Evolutionary conservation across 1,139 yeast species (phyloP).

Genomic region (Protomyces gravidus): DNA sequence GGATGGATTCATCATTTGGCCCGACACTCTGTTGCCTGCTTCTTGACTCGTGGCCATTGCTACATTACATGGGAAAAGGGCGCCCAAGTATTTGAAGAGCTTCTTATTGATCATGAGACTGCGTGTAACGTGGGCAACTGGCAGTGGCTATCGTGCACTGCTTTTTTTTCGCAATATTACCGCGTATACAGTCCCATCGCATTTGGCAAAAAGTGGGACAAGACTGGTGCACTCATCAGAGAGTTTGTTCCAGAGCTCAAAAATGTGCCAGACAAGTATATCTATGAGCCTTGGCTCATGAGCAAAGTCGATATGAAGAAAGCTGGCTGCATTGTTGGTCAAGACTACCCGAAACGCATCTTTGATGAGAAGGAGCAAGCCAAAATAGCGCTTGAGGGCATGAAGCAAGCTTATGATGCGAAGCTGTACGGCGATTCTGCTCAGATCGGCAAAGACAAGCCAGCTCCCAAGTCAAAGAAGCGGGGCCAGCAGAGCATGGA

Average conservation of each 20-base stretch:
- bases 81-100: slow-evolving; percentile 28
- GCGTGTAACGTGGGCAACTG: slow-evolving; percentile 28
- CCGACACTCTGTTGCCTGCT: slow-evolving; percentile 27
- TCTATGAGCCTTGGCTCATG: slow-evolving; percentile 27
- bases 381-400: slow-evolving; percentile 14
- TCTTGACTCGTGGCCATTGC: slow-evolving; percentile 28
- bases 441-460: background rate
- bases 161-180: slow-evolving; percentile 25
- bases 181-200: slow-evolving; percentile 27
- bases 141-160: slow-evolving; percentile 27
- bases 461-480: background rate
- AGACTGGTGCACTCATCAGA: slow-evolving; percentile 20
- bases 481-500: slow-evolving; percentile 20
- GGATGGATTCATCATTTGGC: slow-evolving; percentile 29
- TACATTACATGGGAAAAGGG: slow-evolving; percentile 27
- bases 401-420: slow-evolving; percentile 22
- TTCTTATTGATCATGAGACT: slow-evolving; percentile 25
- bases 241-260: slow-evolving; percentile 26
- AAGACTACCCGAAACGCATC: slow-evolving; percentile 21
- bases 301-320: slow-evolving; percentile 9
- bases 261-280: slow-evolving; percentile 26
- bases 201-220: slow-evolving; percentile 25
- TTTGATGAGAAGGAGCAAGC: slow-evolving; percentile 21
- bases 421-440: slow-evolving; percentile 13
- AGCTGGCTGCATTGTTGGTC: slow-evolving; percentile 14